phyloP scores from a whole-genome alignment of 2,329 filamentous ascomycete genomes.

The Exophiala bonariae region DNA sequence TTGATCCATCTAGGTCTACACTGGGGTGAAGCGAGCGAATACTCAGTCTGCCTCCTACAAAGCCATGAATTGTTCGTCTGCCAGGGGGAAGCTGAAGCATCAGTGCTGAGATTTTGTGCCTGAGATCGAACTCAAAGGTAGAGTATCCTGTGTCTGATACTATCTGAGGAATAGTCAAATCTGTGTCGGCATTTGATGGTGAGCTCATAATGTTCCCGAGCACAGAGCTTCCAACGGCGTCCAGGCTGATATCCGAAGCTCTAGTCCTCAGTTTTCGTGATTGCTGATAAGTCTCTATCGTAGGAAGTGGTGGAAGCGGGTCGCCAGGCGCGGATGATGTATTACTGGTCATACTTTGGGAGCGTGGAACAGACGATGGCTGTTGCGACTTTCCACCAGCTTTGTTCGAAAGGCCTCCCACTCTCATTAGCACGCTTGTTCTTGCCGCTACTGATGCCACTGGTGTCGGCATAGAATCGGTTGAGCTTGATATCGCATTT shows the following conservation, averaged over 20 bases:
- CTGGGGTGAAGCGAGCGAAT: constrained; percentile 16
- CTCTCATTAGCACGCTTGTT: constrained; percentile 18
- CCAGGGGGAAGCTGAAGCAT: constrained; percentile 9
- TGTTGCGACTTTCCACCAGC: constrained; percentile 29
- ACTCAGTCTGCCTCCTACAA: constrained; percentile 7
- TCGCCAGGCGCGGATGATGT: constrained; percentile 37
- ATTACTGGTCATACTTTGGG: constrained; percentile 29
- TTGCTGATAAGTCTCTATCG: constrained; percentile 2
- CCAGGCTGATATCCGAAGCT: constrained; percentile 10
- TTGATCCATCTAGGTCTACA: constrained; percentile 9
- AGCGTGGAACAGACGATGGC: constrained; percentile 28
- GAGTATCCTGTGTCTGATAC: not conserved
- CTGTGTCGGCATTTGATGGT: constrained; percentile 1
- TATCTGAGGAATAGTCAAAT: not conserved
- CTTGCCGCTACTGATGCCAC: constrained; percentile 13
- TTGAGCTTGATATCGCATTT: constrained; percentile 24
- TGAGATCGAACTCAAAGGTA: constrained; percentile 9
- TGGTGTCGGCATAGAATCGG: constrained; percentile 11
- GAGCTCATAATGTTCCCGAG: constrained; percentile 14
- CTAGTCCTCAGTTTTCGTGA: constrained; percentile 1
- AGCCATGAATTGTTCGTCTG: constrained; percentile 11
- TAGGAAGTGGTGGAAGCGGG: constrained; percentile 38
- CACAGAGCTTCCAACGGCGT: constrained; percentile 16
- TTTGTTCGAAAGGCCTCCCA: constrained; percentile 18
- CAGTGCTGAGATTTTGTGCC: constrained; percentile 7